Evolutionary conservation across 202 grass and related monocot species (phyloP).

Genomic region (Elaeis oleifera): DNA sequence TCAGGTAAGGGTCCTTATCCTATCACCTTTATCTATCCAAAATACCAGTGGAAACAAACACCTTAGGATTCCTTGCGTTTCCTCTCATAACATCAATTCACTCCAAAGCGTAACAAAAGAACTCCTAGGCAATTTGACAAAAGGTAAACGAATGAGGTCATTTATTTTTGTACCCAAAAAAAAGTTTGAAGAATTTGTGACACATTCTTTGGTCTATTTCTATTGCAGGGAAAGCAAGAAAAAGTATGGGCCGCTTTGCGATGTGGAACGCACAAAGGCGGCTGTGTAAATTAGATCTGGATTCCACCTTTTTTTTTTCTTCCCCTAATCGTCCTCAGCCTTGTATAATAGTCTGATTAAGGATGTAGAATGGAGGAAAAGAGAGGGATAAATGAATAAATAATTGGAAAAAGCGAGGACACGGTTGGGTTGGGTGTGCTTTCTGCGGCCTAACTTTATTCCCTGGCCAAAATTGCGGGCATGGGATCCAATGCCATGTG

Average conservation of each 20-base stretch:
- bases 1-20: slow-evolving; percentile 40
- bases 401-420: slow-evolving; percentile 1
- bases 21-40: slow-evolving; percentile 44
- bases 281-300: slow-evolving; percentile 23
- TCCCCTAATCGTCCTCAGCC: no score
- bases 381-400: slow-evolving; percentile 13
- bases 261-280: slow-evolving; percentile 65
- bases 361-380: slow-evolving; percentile 11
- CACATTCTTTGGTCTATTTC: slow-evolving; percentile 19
- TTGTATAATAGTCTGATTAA: slow-evolving; percentile 17
- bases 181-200: slow-evolving; percentile 17
- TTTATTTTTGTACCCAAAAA: slow-evolving; percentile 2
- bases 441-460: slow-evolving; percentile 34
- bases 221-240: slow-evolving; percentile 40
- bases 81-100: slow-evolving; percentile 21
- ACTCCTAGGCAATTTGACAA: slow-evolving; percentile 12
- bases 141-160: background rate
- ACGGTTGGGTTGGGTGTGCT: slow-evolving; percentile 5
- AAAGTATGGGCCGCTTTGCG: slow-evolving; percentile 38
- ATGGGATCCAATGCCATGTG: slow-evolving; percentile 17
- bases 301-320: slow-evolving; percentile 32
- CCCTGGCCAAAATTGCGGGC: slow-evolving; percentile 17
- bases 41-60: slow-evolving; percentile 32
- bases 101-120: slow-evolving; percentile 12
- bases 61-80: slow-evolving; percentile 25